Evolutionary conservation across 2,329 filamentous ascomycete genomes (phyloP).

Genomic region (Ophiosphaerella narmari): DNA sequence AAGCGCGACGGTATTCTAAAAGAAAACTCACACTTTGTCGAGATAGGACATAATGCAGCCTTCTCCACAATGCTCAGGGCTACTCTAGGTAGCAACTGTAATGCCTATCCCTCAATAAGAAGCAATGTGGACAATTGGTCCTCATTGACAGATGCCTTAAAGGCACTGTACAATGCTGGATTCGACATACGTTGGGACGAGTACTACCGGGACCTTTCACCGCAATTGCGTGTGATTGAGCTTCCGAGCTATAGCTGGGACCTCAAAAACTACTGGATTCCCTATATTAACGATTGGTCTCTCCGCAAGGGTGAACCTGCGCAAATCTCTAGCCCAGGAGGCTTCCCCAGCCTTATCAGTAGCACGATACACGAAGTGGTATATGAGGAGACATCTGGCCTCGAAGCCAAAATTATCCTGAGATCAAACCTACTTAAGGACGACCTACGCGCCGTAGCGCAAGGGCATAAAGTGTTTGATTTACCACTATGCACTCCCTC

Average conservation of each 20-base stretch:
- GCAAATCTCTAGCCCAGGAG: not conserved
- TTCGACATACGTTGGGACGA: no score
- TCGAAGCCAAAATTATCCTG: conserved; percentile 4
- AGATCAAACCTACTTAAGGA: conserved; percentile 14
- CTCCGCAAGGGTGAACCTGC: conserved; percentile 18
- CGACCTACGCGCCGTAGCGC: conserved; percentile 10
- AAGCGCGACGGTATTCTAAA: no score
- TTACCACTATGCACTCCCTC: conserved; percentile 18
- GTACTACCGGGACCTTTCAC: no score
- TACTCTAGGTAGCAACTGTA: no score
- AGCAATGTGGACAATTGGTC: no score
- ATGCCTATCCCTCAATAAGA: no score
- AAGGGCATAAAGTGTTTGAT: conserved; percentile 20
- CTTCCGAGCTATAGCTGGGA: conserved; percentile 10
- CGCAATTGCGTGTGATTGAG: no score
- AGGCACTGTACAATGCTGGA: no score
- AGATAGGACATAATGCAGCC: no score
- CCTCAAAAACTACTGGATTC: conserved; percentile 46
- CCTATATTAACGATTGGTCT: conserved; percentile 41
- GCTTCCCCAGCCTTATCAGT: not conserved
- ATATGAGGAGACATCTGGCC: not conserved
- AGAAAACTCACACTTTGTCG: no score
- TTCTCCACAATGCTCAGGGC: no score
- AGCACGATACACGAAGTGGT: not conserved
- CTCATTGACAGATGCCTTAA: no score